These are phyloP conservation scores for Phytophthora pistaciae DNA, from an alignment of 352 stramenopile species.

Conservation along the genomic window DNA sequence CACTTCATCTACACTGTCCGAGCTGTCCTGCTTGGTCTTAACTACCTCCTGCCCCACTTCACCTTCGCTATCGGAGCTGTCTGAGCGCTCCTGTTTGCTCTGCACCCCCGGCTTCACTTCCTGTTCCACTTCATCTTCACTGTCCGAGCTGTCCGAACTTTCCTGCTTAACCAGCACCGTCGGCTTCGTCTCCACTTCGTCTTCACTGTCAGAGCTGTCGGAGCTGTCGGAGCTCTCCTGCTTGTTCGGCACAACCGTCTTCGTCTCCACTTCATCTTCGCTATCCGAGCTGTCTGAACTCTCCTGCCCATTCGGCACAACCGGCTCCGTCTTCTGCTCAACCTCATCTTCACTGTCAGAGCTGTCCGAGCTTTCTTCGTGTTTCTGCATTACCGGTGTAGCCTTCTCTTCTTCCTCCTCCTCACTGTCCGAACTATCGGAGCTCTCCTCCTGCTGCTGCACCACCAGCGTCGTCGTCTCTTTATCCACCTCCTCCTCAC, in stretches of 20 bases:
- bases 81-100: no score
- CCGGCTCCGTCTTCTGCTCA: background rate
- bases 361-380: background rate
- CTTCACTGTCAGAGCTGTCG: background rate
- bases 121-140: background rate
- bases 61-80: background rate
- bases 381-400: background rate
- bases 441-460: background rate
- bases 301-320: background rate
- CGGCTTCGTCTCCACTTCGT: background rate
- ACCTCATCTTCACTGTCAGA: background rate
- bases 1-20: background rate
- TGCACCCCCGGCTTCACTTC: background rate
- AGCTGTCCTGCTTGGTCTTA: background rate
- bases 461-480: background rate
- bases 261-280: background rate
- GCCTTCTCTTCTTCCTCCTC: constrained; percentile 8
- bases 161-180: background rate
- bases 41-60: background rate
- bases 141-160: constrained; percentile 4
- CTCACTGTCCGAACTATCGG: constrained; percentile 2
- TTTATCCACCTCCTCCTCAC: background rate
- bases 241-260: no score
- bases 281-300: constrained; percentile 6
- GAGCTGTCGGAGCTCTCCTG: background rate